phyloP scores from a whole-genome alignment of 2,329 filamentous ascomycete species.

The Alternaria gansuensis region DNA sequence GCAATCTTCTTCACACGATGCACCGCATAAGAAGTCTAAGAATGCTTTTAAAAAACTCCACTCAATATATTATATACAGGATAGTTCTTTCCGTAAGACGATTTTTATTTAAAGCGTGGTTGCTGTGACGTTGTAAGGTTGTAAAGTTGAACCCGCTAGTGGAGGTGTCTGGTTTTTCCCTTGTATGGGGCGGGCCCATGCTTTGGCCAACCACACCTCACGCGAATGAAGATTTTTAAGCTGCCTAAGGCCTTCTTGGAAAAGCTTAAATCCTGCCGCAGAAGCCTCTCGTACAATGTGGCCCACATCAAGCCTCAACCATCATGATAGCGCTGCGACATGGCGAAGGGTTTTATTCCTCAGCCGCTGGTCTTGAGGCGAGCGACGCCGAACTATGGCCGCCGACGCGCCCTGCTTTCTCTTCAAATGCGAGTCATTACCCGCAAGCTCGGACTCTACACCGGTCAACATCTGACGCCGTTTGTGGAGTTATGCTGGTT shows the following conservation, averaged over 20 bases:
- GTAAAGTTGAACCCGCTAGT: no score
- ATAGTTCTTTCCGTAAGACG: no score
- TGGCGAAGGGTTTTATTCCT: constrained; percentile 23
- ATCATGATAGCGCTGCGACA: constrained; percentile 22
- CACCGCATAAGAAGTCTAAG: no score
- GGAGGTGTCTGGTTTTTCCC: no score
- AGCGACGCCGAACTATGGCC: constrained; percentile 23
- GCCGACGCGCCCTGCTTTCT: constrained; percentile 11
- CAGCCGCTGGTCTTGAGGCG: constrained; percentile 22
- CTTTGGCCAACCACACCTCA: constrained; percentile 6
- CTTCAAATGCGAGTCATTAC: constrained; percentile 17
- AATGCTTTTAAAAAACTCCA: no score
- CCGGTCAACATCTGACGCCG: constrained; percentile 17
- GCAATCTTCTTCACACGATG: no score
- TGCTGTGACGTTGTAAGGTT: no score
- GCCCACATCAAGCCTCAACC: constrained; percentile 24
- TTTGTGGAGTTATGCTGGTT: constrained; percentile 14
- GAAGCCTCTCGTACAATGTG: constrained; percentile 16
- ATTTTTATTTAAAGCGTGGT: no score
- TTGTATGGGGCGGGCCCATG: no score
- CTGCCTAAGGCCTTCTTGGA: constrained; percentile 19
- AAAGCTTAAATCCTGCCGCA: constrained; percentile 22
- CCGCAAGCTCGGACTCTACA: constrained; percentile 26
- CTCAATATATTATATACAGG: no score
- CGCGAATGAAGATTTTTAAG: constrained; percentile 21